Percentiles rank a stretch among this genome's conserved stretches.
Conservation (phyloP, 2,329 filamentous ascomycete species). For the Colletotrichum trifolii region DNA sequence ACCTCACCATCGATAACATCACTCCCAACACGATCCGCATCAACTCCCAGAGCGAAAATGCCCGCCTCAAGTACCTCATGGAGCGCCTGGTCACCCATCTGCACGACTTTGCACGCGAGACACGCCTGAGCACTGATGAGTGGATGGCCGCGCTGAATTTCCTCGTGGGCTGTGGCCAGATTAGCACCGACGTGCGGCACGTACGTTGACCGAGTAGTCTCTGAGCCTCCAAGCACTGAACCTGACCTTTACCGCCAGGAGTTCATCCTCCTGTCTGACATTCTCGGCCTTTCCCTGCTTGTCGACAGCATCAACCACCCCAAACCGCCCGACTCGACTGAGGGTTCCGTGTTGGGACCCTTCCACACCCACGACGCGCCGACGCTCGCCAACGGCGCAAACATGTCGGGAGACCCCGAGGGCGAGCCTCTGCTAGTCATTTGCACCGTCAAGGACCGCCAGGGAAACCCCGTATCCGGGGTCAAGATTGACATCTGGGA, state of each 20-base stretch:
- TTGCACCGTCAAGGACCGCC: constrained; percentile 72
- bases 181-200: constrained; percentile 74
- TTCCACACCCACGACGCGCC: constrained; percentile 81
- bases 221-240: no score
- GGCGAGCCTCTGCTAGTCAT: constrained; percentile 75
- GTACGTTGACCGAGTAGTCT: constrained; percentile 49
- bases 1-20: constrained; percentile 79
- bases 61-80: constrained; percentile 74
- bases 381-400: constrained; percentile 59
- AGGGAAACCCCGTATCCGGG: constrained; percentile 67
- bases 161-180: constrained; percentile 75
- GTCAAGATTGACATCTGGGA: constrained; percentile 84
- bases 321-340: constrained; percentile 73
- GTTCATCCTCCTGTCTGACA: constrained; percentile 81
- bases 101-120: constrained; percentile 82
- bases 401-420: constrained; percentile 71
- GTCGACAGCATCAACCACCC: constrained; percentile 83
- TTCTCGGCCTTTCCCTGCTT: constrained; percentile 78
- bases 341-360: constrained; percentile 83
- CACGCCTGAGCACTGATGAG: constrained; percentile 75
- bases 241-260: constrained; percentile 54
- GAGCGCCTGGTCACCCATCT: constrained; percentile 77
- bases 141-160: constrained; percentile 79
- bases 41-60: constrained; percentile 73
- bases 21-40: constrained; percentile 77